A percentile compares a stretch with the other conserved stretches of the same genome.
phyloP scores from a whole-genome alignment of 352 stramenopile species.

The Globisporangium paroecandrum region DNA sequence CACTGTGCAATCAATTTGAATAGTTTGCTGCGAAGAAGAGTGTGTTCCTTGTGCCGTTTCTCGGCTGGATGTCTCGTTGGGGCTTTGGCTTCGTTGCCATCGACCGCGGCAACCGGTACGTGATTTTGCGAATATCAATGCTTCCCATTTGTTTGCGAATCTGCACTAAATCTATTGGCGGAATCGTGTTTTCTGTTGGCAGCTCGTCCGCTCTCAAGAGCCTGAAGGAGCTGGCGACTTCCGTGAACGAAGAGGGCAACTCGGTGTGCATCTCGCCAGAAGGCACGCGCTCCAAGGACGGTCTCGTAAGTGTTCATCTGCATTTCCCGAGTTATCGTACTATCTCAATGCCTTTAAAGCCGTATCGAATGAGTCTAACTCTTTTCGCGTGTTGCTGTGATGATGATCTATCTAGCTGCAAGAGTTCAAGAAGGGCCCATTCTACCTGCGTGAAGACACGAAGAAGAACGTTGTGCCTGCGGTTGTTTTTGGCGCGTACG shows the following conservation, averaged over 20 bases:
- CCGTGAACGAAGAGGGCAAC: constrained; percentile 67
- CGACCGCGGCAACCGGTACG: constrained; percentile 65
- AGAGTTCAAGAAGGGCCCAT: constrained; percentile 87
- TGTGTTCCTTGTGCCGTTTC: constrained; percentile 74
- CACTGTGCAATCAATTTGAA: neutral
- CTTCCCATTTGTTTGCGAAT: neutral
- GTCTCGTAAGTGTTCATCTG: constrained; percentile 33
- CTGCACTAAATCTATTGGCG: no score
- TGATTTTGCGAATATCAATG: constrained; percentile 7
- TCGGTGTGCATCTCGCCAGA: constrained; percentile 83
- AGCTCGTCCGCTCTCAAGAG: constrained; percentile 64
- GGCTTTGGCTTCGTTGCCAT: constrained; percentile 79
- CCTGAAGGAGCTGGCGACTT: constrained; percentile 60
- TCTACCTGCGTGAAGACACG: constrained; percentile 80
- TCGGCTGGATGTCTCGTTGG: constrained; percentile 74
- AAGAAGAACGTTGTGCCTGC: constrained; percentile 79
- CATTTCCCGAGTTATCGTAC: neutral
- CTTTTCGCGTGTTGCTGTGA: neutral
- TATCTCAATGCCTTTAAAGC: neutral
- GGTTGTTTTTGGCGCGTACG: constrained; percentile 78
- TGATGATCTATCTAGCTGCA: constrained; percentile 41
- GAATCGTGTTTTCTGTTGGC: neutral
- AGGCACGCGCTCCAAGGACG: constrained; percentile 80
- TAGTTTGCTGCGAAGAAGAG: constrained; percentile 85
- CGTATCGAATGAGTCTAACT: neutral